A percentile compares a stretch with the other conserved stretches of the same genome.
These are phyloP conservation scores for Crithidia bombi DNA, from an alignment of 208 protist species.

Conservation along the genomic window DNA sequence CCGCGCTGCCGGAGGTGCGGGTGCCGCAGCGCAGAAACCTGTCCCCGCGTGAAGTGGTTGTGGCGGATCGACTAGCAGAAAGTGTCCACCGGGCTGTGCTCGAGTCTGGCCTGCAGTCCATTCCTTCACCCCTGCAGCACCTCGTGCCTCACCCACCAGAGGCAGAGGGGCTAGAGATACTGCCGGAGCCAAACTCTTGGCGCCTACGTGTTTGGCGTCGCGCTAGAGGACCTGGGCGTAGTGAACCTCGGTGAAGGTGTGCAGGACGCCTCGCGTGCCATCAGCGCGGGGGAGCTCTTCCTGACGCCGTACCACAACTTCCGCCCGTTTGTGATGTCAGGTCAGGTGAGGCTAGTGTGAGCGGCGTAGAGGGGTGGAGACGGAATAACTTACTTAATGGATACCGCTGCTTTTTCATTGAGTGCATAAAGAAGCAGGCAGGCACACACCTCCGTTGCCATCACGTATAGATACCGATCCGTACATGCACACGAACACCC, in stretches of 20 bases:
- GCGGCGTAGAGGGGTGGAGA: conserved; percentile 8
- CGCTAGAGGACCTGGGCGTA: conserved; percentile 77
- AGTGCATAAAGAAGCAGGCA: too few relatives aligned
- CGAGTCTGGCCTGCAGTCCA: conserved; percentile 64
- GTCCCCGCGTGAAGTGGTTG: conserved; percentile 67
- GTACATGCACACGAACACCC: too few relatives aligned
- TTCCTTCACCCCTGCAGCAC: conserved; percentile 61
- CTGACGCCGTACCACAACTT: conserved; percentile 81
- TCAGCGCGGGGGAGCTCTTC: conserved; percentile 82
- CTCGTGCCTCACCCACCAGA: conserved; percentile 67
- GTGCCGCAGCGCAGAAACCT: conserved; percentile 57
- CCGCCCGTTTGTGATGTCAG: conserved; percentile 69
- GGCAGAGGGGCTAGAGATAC: conserved; percentile 78
- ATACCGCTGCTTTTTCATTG: too few relatives aligned
- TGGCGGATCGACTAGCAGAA: conserved; percentile 77
- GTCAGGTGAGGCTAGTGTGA: conserved; percentile 74
- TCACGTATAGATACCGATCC: too few relatives aligned
- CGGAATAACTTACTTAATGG: background rate
- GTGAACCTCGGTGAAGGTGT: conserved; percentile 74
- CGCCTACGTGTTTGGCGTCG: conserved; percentile 83
- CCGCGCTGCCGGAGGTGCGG: conserved; percentile 34
- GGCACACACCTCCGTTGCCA: too few relatives aligned
- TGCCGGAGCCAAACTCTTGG: conserved; percentile 73
- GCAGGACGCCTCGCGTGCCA: conserved; percentile 69
- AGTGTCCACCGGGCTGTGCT: conserved; percentile 39